A percentile compares a stretch with the other conserved stretches of the same genome.
Conservation (phyloP, 345 rosid genomes). For the Adansonia digitata region DNA sequence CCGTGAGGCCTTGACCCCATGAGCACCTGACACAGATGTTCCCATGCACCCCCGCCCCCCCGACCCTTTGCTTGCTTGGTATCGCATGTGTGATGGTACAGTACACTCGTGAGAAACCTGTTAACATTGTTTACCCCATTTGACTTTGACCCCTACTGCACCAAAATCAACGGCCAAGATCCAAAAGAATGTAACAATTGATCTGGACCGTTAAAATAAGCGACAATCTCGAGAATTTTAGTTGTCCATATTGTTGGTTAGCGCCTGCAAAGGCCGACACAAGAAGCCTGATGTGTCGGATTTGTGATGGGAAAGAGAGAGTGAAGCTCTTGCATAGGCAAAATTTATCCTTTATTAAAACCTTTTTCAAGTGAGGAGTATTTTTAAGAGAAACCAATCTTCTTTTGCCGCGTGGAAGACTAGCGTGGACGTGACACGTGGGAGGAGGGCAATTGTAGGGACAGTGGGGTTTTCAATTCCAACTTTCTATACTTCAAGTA, state of each 20-base stretch:
- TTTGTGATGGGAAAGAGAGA: too few species aligned
- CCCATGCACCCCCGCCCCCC: not conserved
- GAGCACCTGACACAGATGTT: conserved; percentile 10
- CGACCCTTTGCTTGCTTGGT: not conserved
- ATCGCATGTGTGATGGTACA: conserved; percentile 27
- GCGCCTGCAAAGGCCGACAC: conserved; percentile 32
- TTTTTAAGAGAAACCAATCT: not conserved
- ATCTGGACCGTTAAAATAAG: conserved; percentile 15
- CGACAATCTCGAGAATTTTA: conserved; percentile 22
- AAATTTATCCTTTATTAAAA: not conserved
- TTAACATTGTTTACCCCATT: not conserved
- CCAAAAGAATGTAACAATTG: too few species aligned
- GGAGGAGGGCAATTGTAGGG: not conserved
- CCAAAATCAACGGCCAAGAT: conserved; percentile 12
- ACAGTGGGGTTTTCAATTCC: not conserved
- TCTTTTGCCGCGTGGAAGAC: not conserved
- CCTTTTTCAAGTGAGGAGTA: not conserved
- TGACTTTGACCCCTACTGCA: conserved; percentile 8
- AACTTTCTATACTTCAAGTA: not conserved
- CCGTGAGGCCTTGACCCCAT: conserved; percentile 8
- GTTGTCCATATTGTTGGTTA: conserved; percentile 18
- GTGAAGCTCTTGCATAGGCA: not conserved
- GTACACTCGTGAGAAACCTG: conserved; percentile 21
- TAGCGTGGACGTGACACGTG: not conserved
- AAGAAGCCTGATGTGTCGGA: conserved; percentile 28